Evolutionary conservation across 805 yeast species (phyloP), one percentile per base, ranked within the genome.

Genomic region (Metschnikowia aberdeeniae): DNA sequence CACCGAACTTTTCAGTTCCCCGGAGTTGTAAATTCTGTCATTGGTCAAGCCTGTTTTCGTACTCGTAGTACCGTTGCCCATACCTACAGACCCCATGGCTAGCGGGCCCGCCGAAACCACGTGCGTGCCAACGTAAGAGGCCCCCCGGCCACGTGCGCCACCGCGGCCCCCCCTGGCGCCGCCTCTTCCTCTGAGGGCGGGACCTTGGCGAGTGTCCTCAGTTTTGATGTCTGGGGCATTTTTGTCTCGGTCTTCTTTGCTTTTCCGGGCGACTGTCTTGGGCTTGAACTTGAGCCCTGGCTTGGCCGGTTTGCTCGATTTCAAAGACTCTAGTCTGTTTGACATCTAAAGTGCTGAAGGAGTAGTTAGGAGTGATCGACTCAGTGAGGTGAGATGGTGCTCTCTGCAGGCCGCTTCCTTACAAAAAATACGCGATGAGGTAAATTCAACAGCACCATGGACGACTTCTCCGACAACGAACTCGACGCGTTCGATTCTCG

Each of bases 171-270:
- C 42, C 35, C 72, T 55, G n/a, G 61, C 47, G 3, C 56, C 55
- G 9, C 68, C 65, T 22, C 70, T 51, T 7, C 68, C 66, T 12
- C 54, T 40, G 11, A 40, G 42, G 10, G 43, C 22, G 6, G 54
- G 39, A 5, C 45, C 11, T 1, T 36, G 49, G 36, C 71, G 43
- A 1, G 49, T 29, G 45, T 55, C 55, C 45, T 68, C 73, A 22
- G 53, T 68, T 47, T 74, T 67, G 52, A 72, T 76, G 6, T 53
- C 59, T 4, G 89, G 89, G 0, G 89, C 90, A 44, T 79, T 77
- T 24, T 86, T 81, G 19, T 81, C 96, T 61, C 96, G 72, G 55
- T 89, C 96, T 54, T 86, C 90, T 54, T 87, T 84, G 9, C 89
- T 69, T 60, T 88, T 81, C 64, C 97, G 73, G 0, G 89, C 89